Evolutionary conservation across 768 basidiomycete genomes (phyloP).

Genomic region (Pleurotus platypus): DNA sequence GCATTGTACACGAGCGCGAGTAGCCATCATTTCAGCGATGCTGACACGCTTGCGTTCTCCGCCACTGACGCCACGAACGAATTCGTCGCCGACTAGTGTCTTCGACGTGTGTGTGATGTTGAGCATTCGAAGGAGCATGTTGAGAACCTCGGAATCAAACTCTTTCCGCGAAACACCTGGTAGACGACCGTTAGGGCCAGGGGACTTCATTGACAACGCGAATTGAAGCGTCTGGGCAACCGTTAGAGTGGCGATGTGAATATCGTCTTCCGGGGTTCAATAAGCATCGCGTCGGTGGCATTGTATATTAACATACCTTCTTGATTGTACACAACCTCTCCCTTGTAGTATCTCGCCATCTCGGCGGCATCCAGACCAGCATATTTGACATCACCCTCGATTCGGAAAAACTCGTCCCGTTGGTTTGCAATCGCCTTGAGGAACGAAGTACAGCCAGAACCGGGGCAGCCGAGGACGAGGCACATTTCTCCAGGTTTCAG

Average conservation of each 20-base stretch:
- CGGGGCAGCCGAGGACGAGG: constrained; percentile 79
- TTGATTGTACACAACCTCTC: constrained; percentile 77
- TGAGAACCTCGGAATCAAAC: constrained; percentile 52
- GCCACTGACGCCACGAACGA: constrained; percentile 77
- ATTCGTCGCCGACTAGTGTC: constrained; percentile 85
- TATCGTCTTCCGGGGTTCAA: constrained; percentile 51
- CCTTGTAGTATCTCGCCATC: constrained; percentile 75
- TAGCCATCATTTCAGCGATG: constrained; percentile 86
- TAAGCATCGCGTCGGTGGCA: background rate
- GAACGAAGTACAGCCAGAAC: constrained; percentile 84
- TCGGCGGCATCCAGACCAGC: constrained; percentile 74
- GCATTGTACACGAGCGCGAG: constrained; percentile 73
- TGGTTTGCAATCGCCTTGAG: constrained; percentile 80
- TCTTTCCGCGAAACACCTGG: constrained; percentile 59
- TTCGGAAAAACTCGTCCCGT: constrained; percentile 56
- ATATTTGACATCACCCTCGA: constrained; percentile 75
- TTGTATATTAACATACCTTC: constrained; percentile 43
- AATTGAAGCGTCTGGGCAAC: constrained; percentile 78
- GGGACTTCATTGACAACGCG: constrained; percentile 65
- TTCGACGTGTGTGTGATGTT: constrained; percentile 77
- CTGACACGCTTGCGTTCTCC: constrained; percentile 79
- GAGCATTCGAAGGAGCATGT: constrained; percentile 70
- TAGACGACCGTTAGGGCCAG: constrained; percentile 68
- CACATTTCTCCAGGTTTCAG: constrained; percentile 85
- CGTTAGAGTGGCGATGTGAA: constrained; percentile 79